A percentile compares a stretch with the other conserved stretches of the same genome.
Evolutionary conservation across 1,139 yeast species (phyloP).

Genomic region (Petasospora rhodanensis): DNA sequence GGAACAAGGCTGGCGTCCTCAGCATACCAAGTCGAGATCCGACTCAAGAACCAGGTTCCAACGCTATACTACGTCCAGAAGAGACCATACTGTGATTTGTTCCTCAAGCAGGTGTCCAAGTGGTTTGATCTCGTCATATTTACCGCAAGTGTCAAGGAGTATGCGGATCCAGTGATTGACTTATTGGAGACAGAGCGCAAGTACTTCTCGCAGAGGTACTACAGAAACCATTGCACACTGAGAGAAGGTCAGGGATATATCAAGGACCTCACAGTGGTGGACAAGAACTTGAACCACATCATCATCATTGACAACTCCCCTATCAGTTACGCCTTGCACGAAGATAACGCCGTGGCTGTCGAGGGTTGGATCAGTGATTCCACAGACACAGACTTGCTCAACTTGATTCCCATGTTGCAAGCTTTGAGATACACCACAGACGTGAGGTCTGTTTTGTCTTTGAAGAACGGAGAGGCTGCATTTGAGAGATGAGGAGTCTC

Average conservation of each 20-base stretch:
- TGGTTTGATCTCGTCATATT: conserved; percentile 90
- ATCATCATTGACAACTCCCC: conserved; percentile 92
- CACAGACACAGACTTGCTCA: conserved; percentile 74
- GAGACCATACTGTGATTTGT: conserved; percentile 86
- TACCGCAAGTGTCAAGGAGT: conserved; percentile 92
- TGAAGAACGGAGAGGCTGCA: conserved; percentile 72
- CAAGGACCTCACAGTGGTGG: conserved; percentile 65
- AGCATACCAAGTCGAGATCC: conserved; percentile 82
- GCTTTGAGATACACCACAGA: conserved; percentile 80
- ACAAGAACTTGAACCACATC: conserved; percentile 60
- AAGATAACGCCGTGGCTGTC: conserved; percentile 82
- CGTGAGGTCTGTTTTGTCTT: conserved; percentile 74
- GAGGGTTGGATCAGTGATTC: conserved; percentile 99
- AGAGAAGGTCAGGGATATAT: conserved; percentile 81
- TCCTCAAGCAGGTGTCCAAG: conserved; percentile 67
- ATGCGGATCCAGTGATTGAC: conserved; percentile 96
- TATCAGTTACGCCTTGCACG: conserved; percentile 76
- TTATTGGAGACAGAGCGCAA: conserved; percentile 62
- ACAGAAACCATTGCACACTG: conserved; percentile 76
- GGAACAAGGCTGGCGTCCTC: conserved; percentile 47
- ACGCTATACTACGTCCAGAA: conserved; percentile 87
- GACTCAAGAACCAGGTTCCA: conserved; percentile 52
- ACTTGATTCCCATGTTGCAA: conserved; percentile 74
- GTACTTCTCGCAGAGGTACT: conserved; percentile 58
- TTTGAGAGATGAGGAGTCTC: conserved; percentile 42